Base-by-base conservation (phyloP, 495 filamentous ascomycete genomes). In the Penicillium flavigenum region DNA sequence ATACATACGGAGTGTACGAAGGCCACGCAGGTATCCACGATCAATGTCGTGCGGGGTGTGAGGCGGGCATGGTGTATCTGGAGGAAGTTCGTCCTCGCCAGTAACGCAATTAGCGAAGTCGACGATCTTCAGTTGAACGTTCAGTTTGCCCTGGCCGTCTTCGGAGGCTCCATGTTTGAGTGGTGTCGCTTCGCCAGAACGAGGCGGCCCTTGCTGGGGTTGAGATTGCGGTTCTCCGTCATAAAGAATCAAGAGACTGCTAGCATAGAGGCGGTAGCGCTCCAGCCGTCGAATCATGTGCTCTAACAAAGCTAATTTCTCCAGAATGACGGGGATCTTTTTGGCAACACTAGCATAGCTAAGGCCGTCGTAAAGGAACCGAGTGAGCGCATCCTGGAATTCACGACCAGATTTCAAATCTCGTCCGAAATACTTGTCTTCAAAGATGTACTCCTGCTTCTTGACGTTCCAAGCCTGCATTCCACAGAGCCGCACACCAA, bases 21-120 rank as follows among this genome's bases (percentile, higher is more conserved):
- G 73, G 0, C 94, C 94, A 41, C 92, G 86, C 47, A 98, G 78
- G 65, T 98, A 98, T 10, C 94, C 94, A 20, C 84, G 79, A 64
- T 98, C 94, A 32, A 96, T 85, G 58, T 89, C 88, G 46, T 86
- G 72, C 4, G 88, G 90, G 69, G 92, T 80, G 51, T 85, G 78
- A 24, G 95, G 94, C 17, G 95, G 95, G 58, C 93, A 96, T 29
- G 84, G 78, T 29, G 83, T 82, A 52, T 81, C 76, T 7, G 85
- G 76, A 22, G 85, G 72, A 17, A 84, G 57, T 31, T 78, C 72
- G 64, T 96, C 91, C 51, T 92, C 90, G 4, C 89, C 88, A 10
- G 91, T 96, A 8, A 98, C 88, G 61, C 92, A 97, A 67, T 98
- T 98, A 26, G 94, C 94, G 77, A 98, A 98, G 69, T 98, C 94